These are phyloP conservation scores for Zygosaccharomyces bisporus DNA, from an alignment of 805 yeast genomes.

Conservation along the genomic window DNA sequence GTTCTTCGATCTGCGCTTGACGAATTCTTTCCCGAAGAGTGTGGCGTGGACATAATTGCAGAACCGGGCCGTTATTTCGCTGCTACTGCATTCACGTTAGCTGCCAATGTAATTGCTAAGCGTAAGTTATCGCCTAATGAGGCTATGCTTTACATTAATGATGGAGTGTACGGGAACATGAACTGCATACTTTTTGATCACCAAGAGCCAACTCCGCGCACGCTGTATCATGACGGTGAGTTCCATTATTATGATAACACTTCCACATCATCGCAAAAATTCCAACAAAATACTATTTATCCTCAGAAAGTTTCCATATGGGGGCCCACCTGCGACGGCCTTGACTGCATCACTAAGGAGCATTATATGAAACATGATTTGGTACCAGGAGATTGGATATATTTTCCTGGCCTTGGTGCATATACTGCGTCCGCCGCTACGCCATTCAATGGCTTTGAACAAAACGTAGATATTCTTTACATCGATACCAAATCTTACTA, in stretches of 20 bases:
- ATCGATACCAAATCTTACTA: slow-evolving; percentile 42
- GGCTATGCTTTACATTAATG: slow-evolving; percentile 83
- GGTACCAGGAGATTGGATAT: slow-evolving; percentile 88
- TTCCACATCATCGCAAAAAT: slow-evolving; percentile 20
- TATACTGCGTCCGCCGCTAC: slow-evolving; percentile 93
- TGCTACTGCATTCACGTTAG: slow-evolving; percentile 80
- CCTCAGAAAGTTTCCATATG: slow-evolving; percentile 63
- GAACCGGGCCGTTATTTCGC: slow-evolving; percentile 94
- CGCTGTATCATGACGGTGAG: slow-evolving; percentile 52
- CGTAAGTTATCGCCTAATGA: slow-evolving; percentile 43
- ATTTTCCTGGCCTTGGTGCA: slow-evolving; percentile 81
- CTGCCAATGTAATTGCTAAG: slow-evolving; percentile 80
- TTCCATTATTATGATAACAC: slow-evolving; percentile 41
- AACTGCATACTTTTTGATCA: slow-evolving; percentile 93
- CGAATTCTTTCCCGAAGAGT: slow-evolving; percentile 51
- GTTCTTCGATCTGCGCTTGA: slow-evolving; percentile 56
- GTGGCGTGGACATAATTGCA: slow-evolving; percentile 59
- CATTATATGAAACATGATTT: slow-evolving; percentile 56
- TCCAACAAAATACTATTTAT: slow-evolving; percentile 8
- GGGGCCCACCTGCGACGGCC: slow-evolving; percentile 99
- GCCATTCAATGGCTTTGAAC: slow-evolving; percentile 82
- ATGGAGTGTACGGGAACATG: slow-evolving; percentile 93
- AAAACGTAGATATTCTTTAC: slow-evolving; percentile 56
- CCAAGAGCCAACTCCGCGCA: slow-evolving; percentile 69
- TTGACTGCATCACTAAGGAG: slow-evolving; percentile 69